Evolutionary conservation across 2,329 filamentous ascomycete species (phyloP), one percentile per base, ranked within the genome.

Genomic region (Talaromyces sp.): DNA sequence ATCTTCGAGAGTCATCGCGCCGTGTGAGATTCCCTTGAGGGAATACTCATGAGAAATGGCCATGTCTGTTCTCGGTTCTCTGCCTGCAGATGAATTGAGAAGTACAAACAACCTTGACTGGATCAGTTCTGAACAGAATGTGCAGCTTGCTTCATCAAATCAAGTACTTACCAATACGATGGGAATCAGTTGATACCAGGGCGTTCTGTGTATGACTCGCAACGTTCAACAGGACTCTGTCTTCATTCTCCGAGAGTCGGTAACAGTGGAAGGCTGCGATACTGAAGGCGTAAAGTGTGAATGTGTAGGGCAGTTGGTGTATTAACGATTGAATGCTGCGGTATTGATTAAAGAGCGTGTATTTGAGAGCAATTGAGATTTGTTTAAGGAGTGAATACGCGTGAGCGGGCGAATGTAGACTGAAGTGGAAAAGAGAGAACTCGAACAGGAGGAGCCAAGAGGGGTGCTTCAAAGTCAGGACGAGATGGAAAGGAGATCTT

Each of bases 1-100:
- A 75, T 99, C 95, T 75, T 97, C 93, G 60, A 99, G 86, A 64
- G 76, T 79, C 74, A 79, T 83, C 72, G 75, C 81, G 67, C 75
- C 76, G 67, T 76, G 80, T 62, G 84, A 81, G 69, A 86, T 84
- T 76, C 86, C 86, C 75, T 90, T 86, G 71, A 88, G 86, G 77
- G 88, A 84, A 71, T 87, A 80, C 72, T 93, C 91, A 76, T 88
- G 87, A 73, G 86, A 83, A 77, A 91, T 86, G 52, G 90, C 91
- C 91, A 96, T 96, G 69, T 72, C 87, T 77, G 60, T 64, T 35
- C 46, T 70, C 69, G 67, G 64, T 68, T 69, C 69, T 77, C 75
- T 77, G 73, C 75, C 74, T 71, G 76, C 76, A 78, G 76, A 78
- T 69, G 69, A 67, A 3, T 70, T 68, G 69, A 64, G 62, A 66